A percentile compares a stretch with the other conserved stretches of the same genome.
These are phyloP conservation scores for Ascomycota sp. DNA, from an alignment of 2,329 filamentous ascomycete genomes.

Conservation along the genomic window DNA sequence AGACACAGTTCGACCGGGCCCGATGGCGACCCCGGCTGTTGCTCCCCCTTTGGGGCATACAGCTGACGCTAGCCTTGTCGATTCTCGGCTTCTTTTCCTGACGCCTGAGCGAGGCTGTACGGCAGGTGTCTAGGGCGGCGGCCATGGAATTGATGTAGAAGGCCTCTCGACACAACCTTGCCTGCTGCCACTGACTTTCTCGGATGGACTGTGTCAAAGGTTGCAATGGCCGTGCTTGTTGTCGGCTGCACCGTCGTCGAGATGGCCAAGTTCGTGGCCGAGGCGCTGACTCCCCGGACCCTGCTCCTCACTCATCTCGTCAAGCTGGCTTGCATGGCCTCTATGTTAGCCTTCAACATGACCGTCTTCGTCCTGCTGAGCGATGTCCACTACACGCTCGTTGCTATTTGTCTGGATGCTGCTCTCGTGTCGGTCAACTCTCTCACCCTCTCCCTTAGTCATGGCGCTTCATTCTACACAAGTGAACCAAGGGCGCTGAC, in stretches of 20 bases:
- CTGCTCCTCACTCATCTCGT: slow-evolving; percentile 30
- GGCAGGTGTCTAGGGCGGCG: no score
- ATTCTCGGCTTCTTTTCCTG: slow-evolving; percentile 32
- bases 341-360: slow-evolving; percentile 28
- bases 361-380: slow-evolving; percentile 24
- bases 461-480: no score
- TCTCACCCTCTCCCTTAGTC: not conserved
- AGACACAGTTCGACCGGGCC: slow-evolving; percentile 30
- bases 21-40: slow-evolving; percentile 28
- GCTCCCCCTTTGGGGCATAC: slow-evolving; percentile 27
- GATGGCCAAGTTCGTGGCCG: slow-evolving; percentile 23
- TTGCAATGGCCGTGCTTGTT: slow-evolving; percentile 25
- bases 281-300: slow-evolving; percentile 32
- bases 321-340: slow-evolving; percentile 24
- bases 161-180: no score
- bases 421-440: slow-evolving; percentile 22
- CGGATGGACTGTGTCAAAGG: slow-evolving; percentile 31
- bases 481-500: no score
- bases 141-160: slow-evolving; percentile 30
- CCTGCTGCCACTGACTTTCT: no score
- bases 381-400: slow-evolving; percentile 25
- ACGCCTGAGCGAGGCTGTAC: slow-evolving; percentile 27
- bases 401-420: slow-evolving; percentile 27
- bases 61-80: slow-evolving; percentile 22
- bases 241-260: slow-evolving; percentile 26